Percentiles rank a stretch among this genome's conserved stretches.
Conservation (phyloP, 2,329 filamentous ascomycete genomes). For the Diaporthe sp. region DNA sequence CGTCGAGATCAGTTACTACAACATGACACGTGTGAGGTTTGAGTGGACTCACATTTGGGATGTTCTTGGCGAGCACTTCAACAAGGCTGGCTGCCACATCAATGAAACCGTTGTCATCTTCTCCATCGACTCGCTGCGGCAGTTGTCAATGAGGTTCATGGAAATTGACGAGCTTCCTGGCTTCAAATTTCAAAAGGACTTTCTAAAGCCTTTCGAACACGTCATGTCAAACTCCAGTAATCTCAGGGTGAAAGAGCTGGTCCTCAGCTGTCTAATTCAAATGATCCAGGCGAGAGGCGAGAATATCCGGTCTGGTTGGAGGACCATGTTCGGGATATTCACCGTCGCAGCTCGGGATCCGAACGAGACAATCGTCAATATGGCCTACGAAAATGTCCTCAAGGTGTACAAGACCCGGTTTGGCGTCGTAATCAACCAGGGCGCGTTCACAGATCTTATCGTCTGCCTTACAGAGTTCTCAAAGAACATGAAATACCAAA, state of each 20-base stretch:
- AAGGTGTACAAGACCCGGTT: conserved; percentile 97
- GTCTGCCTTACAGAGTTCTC: conserved; percentile 98
- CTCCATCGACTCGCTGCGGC: conserved; percentile 92
- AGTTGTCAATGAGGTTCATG: conserved; percentile 98
- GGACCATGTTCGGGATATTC: conserved; percentile 99
- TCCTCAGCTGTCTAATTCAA: conserved; percentile 93
- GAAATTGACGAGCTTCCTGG: conserved; percentile 97
- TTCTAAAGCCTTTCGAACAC: conserved; percentile 97
- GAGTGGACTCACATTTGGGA: conserved; percentile 99
- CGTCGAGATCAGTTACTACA: conserved; percentile 99
- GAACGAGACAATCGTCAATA: conserved; percentile 94
- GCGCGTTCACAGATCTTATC: conserved; percentile 95
- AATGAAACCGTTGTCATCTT: conserved; percentile 99
- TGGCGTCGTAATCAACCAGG: conserved; percentile 94
- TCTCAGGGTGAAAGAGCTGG: conserved; percentile 96
- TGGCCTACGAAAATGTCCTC: conserved; percentile 96
- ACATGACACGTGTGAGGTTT: conserved; percentile 98
- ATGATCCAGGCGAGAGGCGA: conserved; percentile 98
- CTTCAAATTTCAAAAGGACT: conserved; percentile 99
- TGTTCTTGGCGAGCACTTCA: conserved; percentile 98
- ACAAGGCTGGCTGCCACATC: conserved; percentile 94
- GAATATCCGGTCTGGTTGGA: conserved; percentile 98
- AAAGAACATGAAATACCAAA: conserved; percentile 98
- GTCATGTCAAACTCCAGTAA: conserved; percentile 94
- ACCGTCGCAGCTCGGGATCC: conserved; percentile 94